phyloP scores from a whole-genome alignment of 176 grass and related monocot species.

The Elymus sibiricus region DNA sequence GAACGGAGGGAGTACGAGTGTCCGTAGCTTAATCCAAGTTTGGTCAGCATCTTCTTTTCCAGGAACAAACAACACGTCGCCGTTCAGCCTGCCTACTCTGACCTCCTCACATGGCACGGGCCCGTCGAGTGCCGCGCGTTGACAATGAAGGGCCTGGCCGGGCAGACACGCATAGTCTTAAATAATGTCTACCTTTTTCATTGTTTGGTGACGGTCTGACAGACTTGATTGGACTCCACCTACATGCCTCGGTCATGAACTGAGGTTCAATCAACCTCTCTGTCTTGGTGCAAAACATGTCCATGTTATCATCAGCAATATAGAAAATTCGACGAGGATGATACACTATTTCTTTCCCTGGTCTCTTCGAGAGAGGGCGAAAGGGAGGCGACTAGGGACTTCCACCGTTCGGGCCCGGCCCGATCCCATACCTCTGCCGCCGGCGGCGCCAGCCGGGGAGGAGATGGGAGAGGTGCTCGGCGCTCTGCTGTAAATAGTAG shows the following conservation, averaged over 20 bases:
- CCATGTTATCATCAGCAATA: not conserved
- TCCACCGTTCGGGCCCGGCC: too few species aligned
- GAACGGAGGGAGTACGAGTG: too few species aligned
- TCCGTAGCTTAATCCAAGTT: not conserved
- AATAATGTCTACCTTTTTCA: not conserved
- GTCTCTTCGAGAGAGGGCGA: too few species aligned
- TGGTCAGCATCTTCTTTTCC: constrained; percentile 7
- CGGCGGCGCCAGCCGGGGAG: too few species aligned
- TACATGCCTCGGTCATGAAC: not conserved
- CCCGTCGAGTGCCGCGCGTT: not conserved
- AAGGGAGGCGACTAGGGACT: too few species aligned
- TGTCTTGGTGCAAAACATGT: not conserved
- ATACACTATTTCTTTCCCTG: too few species aligned
- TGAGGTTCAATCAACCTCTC: not conserved
- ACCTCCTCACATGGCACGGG: not conserved
- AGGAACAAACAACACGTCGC: not conserved
- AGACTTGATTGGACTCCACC: not conserved
- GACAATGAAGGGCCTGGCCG: not conserved
- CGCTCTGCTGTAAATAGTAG: too few species aligned
- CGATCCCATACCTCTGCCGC: too few species aligned
- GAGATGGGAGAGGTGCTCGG: too few species aligned
- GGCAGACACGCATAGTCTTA: not conserved
- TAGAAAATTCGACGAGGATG: not conserved
- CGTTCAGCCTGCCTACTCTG: constrained; percentile 15
- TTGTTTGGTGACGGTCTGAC: not conserved